These are phyloP conservation scores for Colletotrichum sp. DNA, from an alignment of 2,329 filamentous ascomycete species.

Conservation along the genomic window DNA sequence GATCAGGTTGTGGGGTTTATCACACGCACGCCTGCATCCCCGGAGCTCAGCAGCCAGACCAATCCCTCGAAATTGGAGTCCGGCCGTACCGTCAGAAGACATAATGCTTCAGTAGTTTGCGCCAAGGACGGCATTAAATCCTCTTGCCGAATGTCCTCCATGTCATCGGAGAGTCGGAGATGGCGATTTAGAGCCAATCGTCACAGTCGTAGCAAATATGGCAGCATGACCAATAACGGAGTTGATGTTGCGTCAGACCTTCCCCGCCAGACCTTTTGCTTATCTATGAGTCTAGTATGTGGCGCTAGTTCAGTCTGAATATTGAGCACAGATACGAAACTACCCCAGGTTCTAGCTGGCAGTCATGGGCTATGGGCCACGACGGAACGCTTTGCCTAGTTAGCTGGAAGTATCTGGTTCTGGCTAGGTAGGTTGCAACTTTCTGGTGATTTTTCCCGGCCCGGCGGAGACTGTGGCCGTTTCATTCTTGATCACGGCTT, in stretches of 20 bases:
- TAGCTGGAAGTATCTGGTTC: neutral
- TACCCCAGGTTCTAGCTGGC: neutral
- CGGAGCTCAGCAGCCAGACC: neutral
- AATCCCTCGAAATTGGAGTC: neutral
- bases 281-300: neutral
- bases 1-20: neutral
- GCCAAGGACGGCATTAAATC: neutral
- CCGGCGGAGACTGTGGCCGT: neutral
- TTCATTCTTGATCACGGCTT: neutral
- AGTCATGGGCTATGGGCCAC: neutral
- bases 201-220: neutral
- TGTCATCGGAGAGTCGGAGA: neutral
- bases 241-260: neutral
- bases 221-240: neutral
- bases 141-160: neutral
- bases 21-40: neutral
- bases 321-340: neutral
- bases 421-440: neutral
- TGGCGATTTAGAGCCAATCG: neutral
- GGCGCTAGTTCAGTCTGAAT: neutral
- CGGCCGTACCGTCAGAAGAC: neutral
- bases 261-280: neutral
- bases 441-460: neutral
- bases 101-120: neutral
- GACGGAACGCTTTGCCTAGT: neutral